Conservation (phyloP, 108 stramenopile genomes). For the Epithemia pelagica region DNA sequence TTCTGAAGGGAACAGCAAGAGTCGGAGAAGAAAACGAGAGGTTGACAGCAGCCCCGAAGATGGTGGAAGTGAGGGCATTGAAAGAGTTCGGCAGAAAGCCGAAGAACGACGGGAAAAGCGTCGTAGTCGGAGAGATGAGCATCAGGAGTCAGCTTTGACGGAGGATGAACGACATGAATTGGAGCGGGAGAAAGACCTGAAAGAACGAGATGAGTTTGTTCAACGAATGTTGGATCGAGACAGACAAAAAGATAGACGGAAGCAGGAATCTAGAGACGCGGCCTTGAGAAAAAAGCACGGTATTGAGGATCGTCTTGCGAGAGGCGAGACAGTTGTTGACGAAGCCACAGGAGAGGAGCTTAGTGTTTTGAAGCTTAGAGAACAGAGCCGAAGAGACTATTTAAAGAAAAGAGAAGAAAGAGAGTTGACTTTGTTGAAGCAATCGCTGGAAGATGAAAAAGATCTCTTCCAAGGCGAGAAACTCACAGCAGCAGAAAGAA, state of each 20-base stretch:
- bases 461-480: slow-evolving; percentile 73
- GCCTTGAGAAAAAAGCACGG: slow-evolving; percentile 35
- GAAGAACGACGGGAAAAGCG: slow-evolving; percentile 12
- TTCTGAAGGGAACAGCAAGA: slow-evolving; percentile 9
- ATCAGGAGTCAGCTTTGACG: slow-evolving; percentile 37
- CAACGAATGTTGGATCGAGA: slow-evolving; percentile 80
- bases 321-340: slow-evolving; percentile 70
- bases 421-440: slow-evolving; percentile 84
- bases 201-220: slow-evolving; percentile 92
- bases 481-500: slow-evolving; percentile 70
- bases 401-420: slow-evolving; percentile 92
- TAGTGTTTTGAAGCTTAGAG: slow-evolving; percentile 65
- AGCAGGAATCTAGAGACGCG: slow-evolving; percentile 21
- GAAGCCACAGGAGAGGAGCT: slow-evolving; percentile 56
- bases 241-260: slow-evolving; percentile 37
- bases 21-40: slow-evolving; percentile 9
- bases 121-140: neutral
- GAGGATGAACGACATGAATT: slow-evolving; percentile 57
- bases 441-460: slow-evolving; percentile 89
- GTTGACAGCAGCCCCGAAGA: slow-evolving; percentile 5
- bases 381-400: slow-evolving; percentile 84
- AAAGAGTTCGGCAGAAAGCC: slow-evolving; percentile 2
- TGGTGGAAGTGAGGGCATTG: neutral
- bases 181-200: slow-evolving; percentile 75
- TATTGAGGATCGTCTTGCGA: slow-evolving; percentile 74